A percentile compares a stretch with the other conserved stretches of the same genome.
phyloP scores from a whole-genome alignment of 75 land plant genomes.

The Pinus taeda region DNA sequence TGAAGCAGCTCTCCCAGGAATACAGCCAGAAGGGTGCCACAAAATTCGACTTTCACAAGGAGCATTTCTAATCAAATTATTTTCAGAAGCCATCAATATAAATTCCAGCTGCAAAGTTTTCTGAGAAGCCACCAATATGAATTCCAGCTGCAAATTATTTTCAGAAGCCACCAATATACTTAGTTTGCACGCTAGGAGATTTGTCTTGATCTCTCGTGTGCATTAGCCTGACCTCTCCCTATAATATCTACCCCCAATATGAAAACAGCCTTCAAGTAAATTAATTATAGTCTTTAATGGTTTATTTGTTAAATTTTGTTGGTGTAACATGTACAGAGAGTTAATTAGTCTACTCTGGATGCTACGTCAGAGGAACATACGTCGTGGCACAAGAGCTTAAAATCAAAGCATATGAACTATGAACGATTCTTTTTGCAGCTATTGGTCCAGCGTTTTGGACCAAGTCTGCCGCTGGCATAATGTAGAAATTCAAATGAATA shows the following conservation, averaged over 20 bases:
- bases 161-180: no score
- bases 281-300: not conserved
- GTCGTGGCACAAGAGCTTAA: not conserved
- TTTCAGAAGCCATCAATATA: no score
- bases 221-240: no score
- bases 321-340: not conserved
- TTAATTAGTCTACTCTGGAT: not conserved
- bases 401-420: not conserved
- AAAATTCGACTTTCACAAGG: slow-evolving; percentile 90
- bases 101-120: not conserved
- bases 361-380: not conserved
- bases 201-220: no score
- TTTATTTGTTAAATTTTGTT: not conserved
- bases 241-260: no score
- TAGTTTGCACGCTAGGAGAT: not conserved
- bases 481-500: not conserved
- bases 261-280: not conserved
- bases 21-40: slow-evolving; percentile 66
- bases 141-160: not conserved
- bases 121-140: not conserved
- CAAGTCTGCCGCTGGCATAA: not conserved
- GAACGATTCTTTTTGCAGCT: not conserved
- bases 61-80: slow-evolving; percentile 49
- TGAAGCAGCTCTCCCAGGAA: slow-evolving; percentile 55
- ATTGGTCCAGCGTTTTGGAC: not conserved